These are phyloP conservation scores for Paramecium primaurelia DNA, from an alignment of 73 alveolate genomes.

Conservation along the genomic window DNA sequence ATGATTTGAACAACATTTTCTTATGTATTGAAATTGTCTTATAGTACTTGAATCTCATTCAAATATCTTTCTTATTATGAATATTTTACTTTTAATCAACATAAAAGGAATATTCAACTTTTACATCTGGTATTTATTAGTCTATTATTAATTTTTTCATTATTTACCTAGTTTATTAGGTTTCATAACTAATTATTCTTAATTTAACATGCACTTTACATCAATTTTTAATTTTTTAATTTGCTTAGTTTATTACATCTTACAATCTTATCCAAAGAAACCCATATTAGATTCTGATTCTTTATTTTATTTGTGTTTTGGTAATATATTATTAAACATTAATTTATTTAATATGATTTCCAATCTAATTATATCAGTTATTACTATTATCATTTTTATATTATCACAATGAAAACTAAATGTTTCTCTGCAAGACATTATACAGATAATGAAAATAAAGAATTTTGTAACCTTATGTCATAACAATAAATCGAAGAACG, in stretches of 20 bases:
- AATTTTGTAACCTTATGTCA: background rate
- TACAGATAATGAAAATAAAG: background rate
- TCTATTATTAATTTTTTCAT: background rate
- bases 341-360: background rate
- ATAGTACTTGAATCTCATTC: background rate
- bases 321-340: background rate
- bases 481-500: background rate
- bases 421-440: background rate
- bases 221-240: background rate
- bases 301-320: background rate
- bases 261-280: constrained; percentile 1
- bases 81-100: background rate
- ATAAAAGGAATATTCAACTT: background rate
- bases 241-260: background rate
- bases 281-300: background rate
- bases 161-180: background rate
- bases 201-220: constrained; percentile 13
- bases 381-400: background rate
- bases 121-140: background rate
- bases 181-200: constrained; percentile 4
- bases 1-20: background rate
- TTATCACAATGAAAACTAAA: background rate
- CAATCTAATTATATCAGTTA: background rate
- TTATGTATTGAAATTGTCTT: background rate
- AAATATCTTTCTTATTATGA: background rate